phyloP scores from a whole-genome alignment of 2,329 filamentous ascomycete species.

The Sporothrix luriei region DNA sequence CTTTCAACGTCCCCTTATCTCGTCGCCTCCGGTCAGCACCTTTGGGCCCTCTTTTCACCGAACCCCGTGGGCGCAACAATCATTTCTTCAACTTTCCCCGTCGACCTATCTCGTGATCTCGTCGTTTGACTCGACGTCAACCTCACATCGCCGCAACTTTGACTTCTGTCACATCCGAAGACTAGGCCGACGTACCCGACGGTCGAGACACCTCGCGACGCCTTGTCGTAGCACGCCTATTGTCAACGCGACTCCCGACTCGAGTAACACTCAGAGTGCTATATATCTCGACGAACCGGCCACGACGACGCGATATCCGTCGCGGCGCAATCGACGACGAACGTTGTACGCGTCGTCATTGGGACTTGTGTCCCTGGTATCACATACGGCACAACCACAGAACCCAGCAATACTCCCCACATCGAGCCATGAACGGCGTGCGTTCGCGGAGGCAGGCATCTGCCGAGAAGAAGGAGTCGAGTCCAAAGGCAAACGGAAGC shows the following conservation, averaged over 20 bases:
- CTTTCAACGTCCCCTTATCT: constrained; percentile 23
- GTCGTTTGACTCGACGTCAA: constrained; percentile 15
- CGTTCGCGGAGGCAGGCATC: constrained; percentile 40
- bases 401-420: neutral
- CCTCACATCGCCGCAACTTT: constrained; percentile 7
- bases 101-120: neutral
- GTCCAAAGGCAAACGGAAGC: constrained; percentile 35
- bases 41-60: constrained; percentile 3
- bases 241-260: neutral
- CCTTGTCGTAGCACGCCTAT: neutral
- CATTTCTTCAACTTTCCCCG: neutral
- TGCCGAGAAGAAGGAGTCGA: constrained; percentile 34
- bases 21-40: neutral
- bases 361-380: neutral
- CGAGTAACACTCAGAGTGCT: neutral
- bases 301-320: neutral
- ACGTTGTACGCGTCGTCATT: neutral
- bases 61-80: neutral
- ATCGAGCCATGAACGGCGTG: constrained; percentile 39
- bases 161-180: neutral
- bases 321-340: neutral
- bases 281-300: neutral
- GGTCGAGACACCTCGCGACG: neutral
- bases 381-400: neutral
- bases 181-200: neutral